Percentiles rank a stretch among this genome's conserved stretches.
Evolutionary conservation across 495 filamentous ascomycete genomes (phyloP).

Genomic region (Astrothelium macrocarpum): DNA sequence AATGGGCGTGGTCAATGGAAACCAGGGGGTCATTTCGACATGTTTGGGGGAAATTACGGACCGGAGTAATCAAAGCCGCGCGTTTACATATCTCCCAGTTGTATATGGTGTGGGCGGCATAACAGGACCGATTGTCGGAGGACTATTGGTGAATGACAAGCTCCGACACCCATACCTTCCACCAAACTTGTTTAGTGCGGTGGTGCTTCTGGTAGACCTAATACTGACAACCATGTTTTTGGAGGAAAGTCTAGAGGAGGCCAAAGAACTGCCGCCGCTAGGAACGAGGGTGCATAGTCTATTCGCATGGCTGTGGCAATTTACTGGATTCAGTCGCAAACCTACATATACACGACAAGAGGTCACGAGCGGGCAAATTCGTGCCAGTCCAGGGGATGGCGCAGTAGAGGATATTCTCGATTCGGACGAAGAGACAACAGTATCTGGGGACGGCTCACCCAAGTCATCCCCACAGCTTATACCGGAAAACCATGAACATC

Average conservation of each 20-base stretch:
- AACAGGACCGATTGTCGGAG: conserved; percentile 84
- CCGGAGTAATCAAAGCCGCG: conserved; percentile 80
- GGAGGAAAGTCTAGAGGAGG: conserved; percentile 79
- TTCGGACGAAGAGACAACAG: conserved; percentile 28
- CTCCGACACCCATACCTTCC: conserved; percentile 63
- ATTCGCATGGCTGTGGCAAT: conserved; percentile 67
- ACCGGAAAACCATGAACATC: conserved; percentile 26
- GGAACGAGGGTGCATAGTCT: conserved; percentile 48
- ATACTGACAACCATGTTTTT: conserved; percentile 64
- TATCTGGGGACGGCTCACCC: conserved; percentile 19
- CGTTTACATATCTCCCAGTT: conserved; percentile 86
- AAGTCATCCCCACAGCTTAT: conserved; percentile 32
- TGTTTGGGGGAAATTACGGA: conserved; percentile 94
- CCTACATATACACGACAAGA: conserved; percentile 49
- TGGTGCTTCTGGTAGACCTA: conserved; percentile 62
- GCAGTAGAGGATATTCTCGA: conserved; percentile 32
- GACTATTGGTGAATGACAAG: conserved; percentile 56
- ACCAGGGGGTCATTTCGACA: conserved; percentile 78
- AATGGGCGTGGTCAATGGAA: conserved; percentile 91
- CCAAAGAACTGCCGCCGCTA: conserved; percentile 51
- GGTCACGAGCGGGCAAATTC: conserved; percentile 2
- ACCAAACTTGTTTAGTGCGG: conserved; percentile 69
- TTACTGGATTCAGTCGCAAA: conserved; percentile 42
- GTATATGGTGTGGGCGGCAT: conserved; percentile 90
- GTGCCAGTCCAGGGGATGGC: conserved; percentile 18